A percentile compares a stretch with the other conserved stretches of the same genome.
Conservation (phyloP, 2,329 filamentous ascomycete genomes). For the Aotearoamyces nothofagi region DNA sequence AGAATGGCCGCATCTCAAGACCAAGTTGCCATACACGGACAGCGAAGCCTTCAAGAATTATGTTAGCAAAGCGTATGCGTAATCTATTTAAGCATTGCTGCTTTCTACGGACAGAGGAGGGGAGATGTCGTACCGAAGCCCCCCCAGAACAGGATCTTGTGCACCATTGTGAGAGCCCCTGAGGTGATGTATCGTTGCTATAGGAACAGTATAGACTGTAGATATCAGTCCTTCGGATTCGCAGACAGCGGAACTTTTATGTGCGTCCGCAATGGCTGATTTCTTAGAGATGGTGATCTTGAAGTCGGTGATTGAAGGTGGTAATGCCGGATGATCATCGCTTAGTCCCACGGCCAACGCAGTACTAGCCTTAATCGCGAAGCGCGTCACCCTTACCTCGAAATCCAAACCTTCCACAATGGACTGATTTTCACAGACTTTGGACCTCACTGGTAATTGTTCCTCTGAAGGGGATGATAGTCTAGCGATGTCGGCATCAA, state of each 20-base stretch:
- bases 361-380: too few relatives aligned
- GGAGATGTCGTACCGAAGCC: slow-evolving; percentile 68
- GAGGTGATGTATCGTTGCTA: neutral
- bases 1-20: slow-evolving; percentile 94
- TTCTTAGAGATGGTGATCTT: neutral
- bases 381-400: too few relatives aligned
- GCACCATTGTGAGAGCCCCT: slow-evolving; percentile 16
- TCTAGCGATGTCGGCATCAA: too few relatives aligned
- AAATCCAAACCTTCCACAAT: too few relatives aligned
- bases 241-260: slow-evolving; percentile 2
- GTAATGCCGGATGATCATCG: neutral
- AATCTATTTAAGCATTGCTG: too few relatives aligned
- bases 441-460: too few relatives aligned
- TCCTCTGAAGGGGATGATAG: too few relatives aligned
- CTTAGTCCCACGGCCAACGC: neutral
- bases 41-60: slow-evolving; percentile 54
- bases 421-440: too few relatives aligned
- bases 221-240: slow-evolving; percentile 1
- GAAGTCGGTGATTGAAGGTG: neutral
- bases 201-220: too few relatives aligned
- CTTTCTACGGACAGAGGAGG: slow-evolving; percentile 2
- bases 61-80: slow-evolving; percentile 15
- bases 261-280: slow-evolving; percentile 6
- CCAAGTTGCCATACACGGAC: slow-evolving; percentile 93
- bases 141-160: slow-evolving; percentile 64